Base-by-base conservation (phyloP, 2,329 filamentous ascomycete genomes). In the Aspergillus sp. region DNA sequence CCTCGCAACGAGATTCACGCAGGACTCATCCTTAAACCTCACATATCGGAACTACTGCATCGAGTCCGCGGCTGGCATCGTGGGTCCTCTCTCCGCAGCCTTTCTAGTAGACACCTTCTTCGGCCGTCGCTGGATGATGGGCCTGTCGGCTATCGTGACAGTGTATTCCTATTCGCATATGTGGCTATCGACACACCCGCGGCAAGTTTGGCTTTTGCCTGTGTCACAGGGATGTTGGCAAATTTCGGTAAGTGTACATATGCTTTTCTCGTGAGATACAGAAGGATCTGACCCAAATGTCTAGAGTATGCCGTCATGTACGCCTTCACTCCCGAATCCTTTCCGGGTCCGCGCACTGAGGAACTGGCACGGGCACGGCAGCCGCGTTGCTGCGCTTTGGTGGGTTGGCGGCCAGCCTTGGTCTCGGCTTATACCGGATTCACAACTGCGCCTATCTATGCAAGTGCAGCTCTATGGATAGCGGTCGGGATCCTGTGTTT, bases 121-220 rank as follows among this genome's bases (percentile, higher is more conserved):
- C 5, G 71, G 72, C 1, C 64, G 71, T 5, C 60, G 68, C 4
- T 72, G 69, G 63, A 74, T 73, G 67, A 73, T 74, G 70, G 69
- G 68, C 1, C 56, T 67, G 3, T 72, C 71, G 0, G 64, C 74
- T 1, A 65, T 68, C 0, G 51, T 77, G 0, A 75, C 73, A 23
- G 73, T 1, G 64, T 68, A 0, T 75, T 76, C 25, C 69, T 77
- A 13, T 71, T 76, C 12, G 65, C 73, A 2, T 74, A 75, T 45
- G 74, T 74, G 0, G 62, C 58, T 0, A 71, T 74, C 2, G 63
- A 65, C 1, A 72, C 65, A 0, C 69, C 49, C 60, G 68, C 50
- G 0, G 54, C 60, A 5, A 58, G 61, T 44, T 51, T 69, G 27
- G 64, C 60, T 3, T 64, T 68, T 38, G 59, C 61, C n/a, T 66